Conservation (phyloP, 805 yeast species). For the Wickerhamiella azyma region DNA sequence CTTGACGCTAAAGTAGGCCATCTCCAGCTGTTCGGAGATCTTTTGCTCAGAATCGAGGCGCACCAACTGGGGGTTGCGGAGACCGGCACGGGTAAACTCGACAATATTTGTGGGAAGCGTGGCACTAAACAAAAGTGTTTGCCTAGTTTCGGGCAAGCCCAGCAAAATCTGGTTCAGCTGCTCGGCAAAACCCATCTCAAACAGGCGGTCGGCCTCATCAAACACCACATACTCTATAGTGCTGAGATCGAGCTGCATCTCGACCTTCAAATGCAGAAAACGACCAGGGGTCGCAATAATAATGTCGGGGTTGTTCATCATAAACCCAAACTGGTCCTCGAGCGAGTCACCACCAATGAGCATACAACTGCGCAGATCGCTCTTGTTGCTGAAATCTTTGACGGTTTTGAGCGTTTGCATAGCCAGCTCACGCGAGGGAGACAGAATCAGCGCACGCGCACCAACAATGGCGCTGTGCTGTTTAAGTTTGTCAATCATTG, state of each 20-base stretch:
- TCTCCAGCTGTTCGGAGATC: slow-evolving; percentile 77
- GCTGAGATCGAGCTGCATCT: slow-evolving; percentile 77
- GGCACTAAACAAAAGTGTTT: slow-evolving; percentile 83
- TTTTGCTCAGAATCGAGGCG: slow-evolving; percentile 88
- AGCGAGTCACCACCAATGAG: slow-evolving; percentile 97
- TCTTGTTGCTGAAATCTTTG: slow-evolving; percentile 73
- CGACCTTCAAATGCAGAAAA: slow-evolving; percentile 87
- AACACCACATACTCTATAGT: slow-evolving; percentile 82
- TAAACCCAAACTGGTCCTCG: slow-evolving; percentile 85
- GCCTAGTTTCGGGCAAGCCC: slow-evolving; percentile 68
- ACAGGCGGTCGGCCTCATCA: slow-evolving; percentile 93
- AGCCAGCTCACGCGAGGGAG: slow-evolving; percentile 96
- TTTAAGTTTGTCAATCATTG: slow-evolving; percentile 75
- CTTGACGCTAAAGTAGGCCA: slow-evolving; percentile 67
- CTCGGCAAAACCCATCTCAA: slow-evolving; percentile 92
- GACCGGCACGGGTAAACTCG: slow-evolving; percentile 95
- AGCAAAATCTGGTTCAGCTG: slow-evolving; percentile 82
- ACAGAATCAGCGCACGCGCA: slow-evolving; percentile 70
- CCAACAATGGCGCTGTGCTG: slow-evolving; percentile 80
- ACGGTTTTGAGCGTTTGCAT: slow-evolving; percentile 80
- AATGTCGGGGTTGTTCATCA: slow-evolving; percentile 91
- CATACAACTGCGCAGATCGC: slow-evolving; percentile 66
- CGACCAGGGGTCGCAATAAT: slow-evolving; percentile 97
- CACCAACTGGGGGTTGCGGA: slow-evolving; percentile 80
- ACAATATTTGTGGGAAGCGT: slow-evolving; percentile 85